Evolutionary conservation across 2,329 filamentous ascomycete species (phyloP).

Genomic region (Alternaria ventricosa): DNA sequence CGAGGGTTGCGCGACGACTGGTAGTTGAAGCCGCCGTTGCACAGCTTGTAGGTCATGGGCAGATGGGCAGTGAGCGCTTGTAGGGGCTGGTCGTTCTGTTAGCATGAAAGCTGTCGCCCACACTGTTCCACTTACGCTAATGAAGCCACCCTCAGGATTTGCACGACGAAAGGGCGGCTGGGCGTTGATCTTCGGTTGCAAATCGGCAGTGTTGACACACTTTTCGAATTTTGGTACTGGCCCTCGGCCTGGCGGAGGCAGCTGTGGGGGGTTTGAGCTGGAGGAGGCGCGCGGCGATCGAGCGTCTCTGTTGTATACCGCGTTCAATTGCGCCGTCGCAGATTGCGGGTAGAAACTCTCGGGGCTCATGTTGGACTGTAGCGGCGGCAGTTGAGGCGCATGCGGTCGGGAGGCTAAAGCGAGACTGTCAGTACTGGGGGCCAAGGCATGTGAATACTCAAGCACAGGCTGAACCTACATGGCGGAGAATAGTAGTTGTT

Average conservation of each 20-base stretch:
- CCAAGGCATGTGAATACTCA: slow-evolving; percentile 8
- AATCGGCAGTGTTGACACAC: slow-evolving; percentile 72
- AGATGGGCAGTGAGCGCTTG: slow-evolving; percentile 94
- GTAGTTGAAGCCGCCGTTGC: slow-evolving; percentile 98
- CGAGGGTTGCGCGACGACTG: slow-evolving; percentile 96
- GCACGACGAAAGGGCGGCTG: slow-evolving; percentile 92
- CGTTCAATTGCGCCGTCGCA: slow-evolving; percentile 73
- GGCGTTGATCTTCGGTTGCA: slow-evolving; percentile 81
- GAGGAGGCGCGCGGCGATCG: slow-evolving; percentile 55
- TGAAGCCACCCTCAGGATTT: slow-evolving; percentile 96
- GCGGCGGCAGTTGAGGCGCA: slow-evolving; percentile 74
- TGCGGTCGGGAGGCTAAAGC: slow-evolving; percentile 56
- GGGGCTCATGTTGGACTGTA: slow-evolving; percentile 71
- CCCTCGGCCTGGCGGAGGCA: slow-evolving; percentile 59
- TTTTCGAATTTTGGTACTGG: slow-evolving; percentile 89
- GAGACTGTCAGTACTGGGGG: slow-evolving; percentile 29
- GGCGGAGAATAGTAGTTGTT: slow-evolving; percentile 66
- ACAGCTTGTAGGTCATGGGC: slow-evolving; percentile 95
- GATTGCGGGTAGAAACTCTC: slow-evolving; percentile 76
- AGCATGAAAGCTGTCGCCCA: slow-evolving; percentile 11
- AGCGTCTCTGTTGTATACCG: slow-evolving; percentile 63
- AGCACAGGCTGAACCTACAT: slow-evolving; percentile 49
- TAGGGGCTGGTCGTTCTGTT: slow-evolving; percentile 68
- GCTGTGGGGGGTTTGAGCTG: slow-evolving; percentile 56
- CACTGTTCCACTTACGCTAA: slow-evolving; percentile 73